A percentile compares a stretch with the other conserved stretches of the same genome.
Evolutionary conservation across 768 basidiomycete species (phyloP).

Genomic region (Tricholoma bakamatsutake): DNA sequence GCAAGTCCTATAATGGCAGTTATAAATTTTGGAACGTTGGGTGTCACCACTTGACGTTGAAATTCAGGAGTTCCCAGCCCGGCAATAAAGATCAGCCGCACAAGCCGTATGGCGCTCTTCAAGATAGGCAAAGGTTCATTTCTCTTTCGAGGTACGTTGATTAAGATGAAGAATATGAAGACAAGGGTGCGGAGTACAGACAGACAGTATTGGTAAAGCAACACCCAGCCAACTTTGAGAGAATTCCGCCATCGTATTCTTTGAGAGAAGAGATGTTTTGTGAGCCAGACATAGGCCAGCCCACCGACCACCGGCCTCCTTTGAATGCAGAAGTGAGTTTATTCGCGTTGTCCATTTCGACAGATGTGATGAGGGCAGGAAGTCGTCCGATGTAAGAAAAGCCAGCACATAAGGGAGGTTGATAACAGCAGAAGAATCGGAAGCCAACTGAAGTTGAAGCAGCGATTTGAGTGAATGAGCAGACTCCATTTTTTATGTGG

Average conservation of each 20-base stretch:
- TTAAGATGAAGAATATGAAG: slow-evolving; percentile 17
- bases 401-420: slow-evolving; percentile 57
- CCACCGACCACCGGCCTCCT: slow-evolving; percentile 74
- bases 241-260: slow-evolving; percentile 55
- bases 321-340: slow-evolving; percentile 70
- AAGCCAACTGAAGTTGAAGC: slow-evolving; percentile 66
- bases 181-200: slow-evolving; percentile 37
- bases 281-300: slow-evolving; percentile 72
- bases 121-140: slow-evolving; percentile 54
- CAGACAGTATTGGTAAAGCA: slow-evolving; percentile 61
- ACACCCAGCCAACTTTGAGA: slow-evolving; percentile 69
- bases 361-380: slow-evolving; percentile 59
- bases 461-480: slow-evolving; percentile 53
- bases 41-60: slow-evolving; percentile 70
- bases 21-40: slow-evolving; percentile 70
- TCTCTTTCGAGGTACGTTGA: slow-evolving; percentile 40
- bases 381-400: slow-evolving; percentile 44
- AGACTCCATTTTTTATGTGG: slow-evolving; percentile 15
- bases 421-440: slow-evolving; percentile 54
- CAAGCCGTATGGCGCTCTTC: slow-evolving; percentile 61
- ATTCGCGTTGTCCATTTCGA: slow-evolving; percentile 75
- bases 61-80: slow-evolving; percentile 67
- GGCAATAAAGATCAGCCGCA: slow-evolving; percentile 54
- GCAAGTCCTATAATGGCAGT: slow-evolving; percentile 48
- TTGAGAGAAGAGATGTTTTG: slow-evolving; percentile 56